phyloP scores from a whole-genome alignment of 106 monocot species.

The Acorus calamus region DNA sequence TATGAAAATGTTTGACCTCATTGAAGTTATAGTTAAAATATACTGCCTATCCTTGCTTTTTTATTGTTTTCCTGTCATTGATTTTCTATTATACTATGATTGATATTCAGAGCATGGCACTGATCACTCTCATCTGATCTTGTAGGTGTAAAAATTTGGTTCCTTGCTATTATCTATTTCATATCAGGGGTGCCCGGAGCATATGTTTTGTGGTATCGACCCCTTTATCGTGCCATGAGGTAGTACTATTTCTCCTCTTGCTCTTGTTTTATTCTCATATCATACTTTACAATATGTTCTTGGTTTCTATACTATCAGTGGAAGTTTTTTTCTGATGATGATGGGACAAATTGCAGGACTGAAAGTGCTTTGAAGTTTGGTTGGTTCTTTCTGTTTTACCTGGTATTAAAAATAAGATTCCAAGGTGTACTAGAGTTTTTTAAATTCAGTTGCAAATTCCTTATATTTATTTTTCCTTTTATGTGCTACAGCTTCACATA shows the following conservation, averaged over 20 bases:
- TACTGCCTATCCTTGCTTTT: not conserved
- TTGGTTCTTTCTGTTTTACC: constrained; percentile 56
- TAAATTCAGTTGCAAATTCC: too few species aligned
- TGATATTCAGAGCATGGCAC: too few species aligned
- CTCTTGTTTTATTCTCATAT: not conserved
- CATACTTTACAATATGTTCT: not conserved
- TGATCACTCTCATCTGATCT: constrained; percentile 4
- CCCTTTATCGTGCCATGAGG: constrained; percentile 72
- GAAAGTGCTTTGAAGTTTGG: constrained; percentile 63
- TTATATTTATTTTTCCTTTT: constrained; percentile 3
- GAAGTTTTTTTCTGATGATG: not conserved
- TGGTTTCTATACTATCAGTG: not conserved
- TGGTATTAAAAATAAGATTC: constrained; percentile 12
- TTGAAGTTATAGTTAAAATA: not conserved
- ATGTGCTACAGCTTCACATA: constrained; percentile 43
- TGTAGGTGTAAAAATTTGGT: constrained; percentile 55
- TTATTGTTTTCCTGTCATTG: not conserved
- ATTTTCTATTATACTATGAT: not conserved
- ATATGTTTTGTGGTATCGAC: constrained; percentile 65
- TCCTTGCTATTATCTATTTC: constrained; percentile 67
- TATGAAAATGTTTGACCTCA: not conserved
- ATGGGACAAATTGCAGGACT: constrained; percentile 30
- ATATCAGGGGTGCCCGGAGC: constrained; percentile 57
- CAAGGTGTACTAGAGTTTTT: too few species aligned
- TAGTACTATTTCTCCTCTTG: not conserved